Percentiles rank a stretch among this genome's conserved stretches.
Conservation (phyloP, 345 rosid genomes). For the Lepidium aucheri region DNA sequence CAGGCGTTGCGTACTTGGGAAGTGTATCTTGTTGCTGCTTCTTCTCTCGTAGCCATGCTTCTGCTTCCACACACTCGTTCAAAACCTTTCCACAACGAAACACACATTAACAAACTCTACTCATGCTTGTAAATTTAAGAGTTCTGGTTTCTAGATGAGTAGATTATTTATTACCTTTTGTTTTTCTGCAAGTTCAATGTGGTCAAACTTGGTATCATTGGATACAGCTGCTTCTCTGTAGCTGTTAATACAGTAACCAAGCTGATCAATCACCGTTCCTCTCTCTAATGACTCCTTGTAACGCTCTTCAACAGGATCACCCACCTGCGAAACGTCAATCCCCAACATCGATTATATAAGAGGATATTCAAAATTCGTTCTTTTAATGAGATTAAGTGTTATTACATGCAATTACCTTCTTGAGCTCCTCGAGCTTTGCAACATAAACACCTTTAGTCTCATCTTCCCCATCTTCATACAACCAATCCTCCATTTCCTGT, state of each 20-base stretch:
- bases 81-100: constrained; percentile 46
- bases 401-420: constrained; percentile 48
- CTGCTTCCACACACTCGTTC: constrained; percentile 82
- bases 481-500: constrained; percentile 91
- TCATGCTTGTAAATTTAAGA: not conserved
- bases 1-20: constrained; percentile 72
- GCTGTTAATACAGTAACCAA: constrained; percentile 66
- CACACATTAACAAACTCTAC: not conserved
- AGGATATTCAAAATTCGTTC: not conserved
- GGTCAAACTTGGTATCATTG: constrained; percentile 78
- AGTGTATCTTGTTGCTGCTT: constrained; percentile 77
- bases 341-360: not conserved
- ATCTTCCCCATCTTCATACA: constrained; percentile 98
- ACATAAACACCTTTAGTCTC: constrained; percentile 95
- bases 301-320: constrained; percentile 84
- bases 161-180: constrained; percentile 53
- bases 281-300: constrained; percentile 64
- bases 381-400: not conserved
- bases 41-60: constrained; percentile 87
- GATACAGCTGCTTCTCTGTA: constrained; percentile 87
- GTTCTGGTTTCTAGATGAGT: not conserved
- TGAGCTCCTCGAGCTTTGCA: constrained; percentile 95
- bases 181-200: constrained; percentile 83
- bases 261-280: constrained; percentile 67
- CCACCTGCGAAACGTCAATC: constrained; percentile 44